Percentiles rank a stretch among this genome's conserved stretches.
phyloP scores from a whole-genome alignment of 2,329 filamentous ascomycete genomes.

The Colletotrichum musicola region DNA sequence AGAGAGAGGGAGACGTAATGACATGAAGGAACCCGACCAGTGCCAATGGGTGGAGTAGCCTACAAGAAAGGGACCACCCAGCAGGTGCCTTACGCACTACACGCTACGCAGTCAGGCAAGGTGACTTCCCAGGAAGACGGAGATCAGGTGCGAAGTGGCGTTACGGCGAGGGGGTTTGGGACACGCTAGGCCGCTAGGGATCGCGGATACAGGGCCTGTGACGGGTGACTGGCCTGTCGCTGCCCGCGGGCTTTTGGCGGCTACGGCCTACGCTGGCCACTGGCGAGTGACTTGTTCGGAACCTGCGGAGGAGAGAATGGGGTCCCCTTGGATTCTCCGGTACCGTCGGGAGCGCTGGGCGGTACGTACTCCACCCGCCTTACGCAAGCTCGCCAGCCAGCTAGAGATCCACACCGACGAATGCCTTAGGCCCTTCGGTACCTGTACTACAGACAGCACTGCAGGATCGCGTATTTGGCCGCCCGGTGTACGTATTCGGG shows the following conservation, averaged over 20 bases:
- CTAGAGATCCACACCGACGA: background rate
- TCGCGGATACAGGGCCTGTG: background rate
- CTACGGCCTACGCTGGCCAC: background rate
- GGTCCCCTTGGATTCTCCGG: slow-evolving; percentile 6
- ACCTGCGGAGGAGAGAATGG: slow-evolving; percentile 27
- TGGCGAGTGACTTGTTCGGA: slow-evolving; percentile 26
- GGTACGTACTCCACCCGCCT: slow-evolving; percentile 6
- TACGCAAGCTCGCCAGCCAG: background rate
- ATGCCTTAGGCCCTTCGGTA: slow-evolving; percentile 22
- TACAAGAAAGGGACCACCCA: slow-evolving; percentile 24
- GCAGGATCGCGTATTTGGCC: no score
- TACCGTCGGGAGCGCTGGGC: background rate
- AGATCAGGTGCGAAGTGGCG: slow-evolving; percentile 30
- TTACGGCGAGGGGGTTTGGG: slow-evolving; percentile 19
- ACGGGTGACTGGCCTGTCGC: slow-evolving; percentile 26
- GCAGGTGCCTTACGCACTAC: slow-evolving; percentile 19
- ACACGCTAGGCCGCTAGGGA: slow-evolving; percentile 16
- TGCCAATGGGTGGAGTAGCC: slow-evolving; percentile 24
- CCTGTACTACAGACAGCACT: no score
- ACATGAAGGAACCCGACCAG: slow-evolving; percentile 23
- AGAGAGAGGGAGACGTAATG: slow-evolving; percentile 20
- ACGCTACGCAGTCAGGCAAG: slow-evolving; percentile 15
- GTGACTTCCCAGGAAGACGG: slow-evolving; percentile 18
- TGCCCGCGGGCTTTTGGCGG: background rate
- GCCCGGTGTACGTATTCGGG: background rate